Conservation (phyloP, 352 stramenopile species). For the Elongisporangium anandrum region DNA sequence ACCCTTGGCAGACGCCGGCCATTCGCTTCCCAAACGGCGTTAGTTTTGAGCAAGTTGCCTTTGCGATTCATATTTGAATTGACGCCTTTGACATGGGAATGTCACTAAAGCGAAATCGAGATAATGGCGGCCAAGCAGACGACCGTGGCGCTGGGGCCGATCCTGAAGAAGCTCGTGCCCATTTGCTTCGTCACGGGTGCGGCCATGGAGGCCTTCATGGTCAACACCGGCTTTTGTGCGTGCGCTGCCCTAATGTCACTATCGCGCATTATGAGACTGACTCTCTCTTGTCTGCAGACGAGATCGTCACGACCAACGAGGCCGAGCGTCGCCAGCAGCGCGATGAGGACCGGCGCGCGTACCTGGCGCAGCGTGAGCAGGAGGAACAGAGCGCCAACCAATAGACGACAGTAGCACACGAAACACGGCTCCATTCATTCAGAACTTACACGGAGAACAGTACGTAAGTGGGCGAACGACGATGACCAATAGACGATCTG, state of each 20-base stretch:
- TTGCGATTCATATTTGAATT: slow-evolving; percentile 18
- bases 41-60: background rate
- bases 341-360: slow-evolving; percentile 44
- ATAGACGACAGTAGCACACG: background rate
- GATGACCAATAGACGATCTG: slow-evolving; percentile 2
- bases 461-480: background rate
- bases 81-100: background rate
- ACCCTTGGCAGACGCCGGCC: slow-evolving; percentile 26
- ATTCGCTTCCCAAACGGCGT: slow-evolving; percentile 10
- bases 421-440: background rate
- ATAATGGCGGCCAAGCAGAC: slow-evolving; percentile 20
- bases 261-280: background rate
- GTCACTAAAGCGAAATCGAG: slow-evolving; percentile 1
- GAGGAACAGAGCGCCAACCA: background rate
- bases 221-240: slow-evolving; percentile 87
- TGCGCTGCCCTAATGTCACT: background rate
- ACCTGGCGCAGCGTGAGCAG: slow-evolving; percentile 19
- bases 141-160: slow-evolving; percentile 55
- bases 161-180: slow-evolving; percentile 81
- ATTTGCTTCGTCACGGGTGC: slow-evolving; percentile 82
- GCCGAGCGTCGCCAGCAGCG: slow-evolving; percentile 65
- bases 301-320: slow-evolving; percentile 78
- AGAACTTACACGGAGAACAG: background rate
- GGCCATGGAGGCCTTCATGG: slow-evolving; percentile 86
- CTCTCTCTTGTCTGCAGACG: slow-evolving; percentile 29